These are phyloP conservation scores for Daldinia concentrica DNA, from an alignment of 495 filamentous ascomycete species.

Conservation along the genomic window DNA sequence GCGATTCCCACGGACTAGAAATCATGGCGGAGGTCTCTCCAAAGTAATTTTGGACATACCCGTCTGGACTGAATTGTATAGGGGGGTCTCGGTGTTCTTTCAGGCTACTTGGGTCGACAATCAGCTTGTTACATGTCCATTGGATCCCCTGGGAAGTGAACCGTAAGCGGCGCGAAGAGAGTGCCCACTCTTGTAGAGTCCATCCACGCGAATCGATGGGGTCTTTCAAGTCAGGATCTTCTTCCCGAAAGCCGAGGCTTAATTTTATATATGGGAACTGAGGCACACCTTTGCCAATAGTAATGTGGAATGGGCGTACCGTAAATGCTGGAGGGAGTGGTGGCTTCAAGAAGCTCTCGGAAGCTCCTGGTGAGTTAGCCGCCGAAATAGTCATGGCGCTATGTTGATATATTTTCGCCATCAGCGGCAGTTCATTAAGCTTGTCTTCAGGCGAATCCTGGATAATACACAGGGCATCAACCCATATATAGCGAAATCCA, in stretches of 20 bases:
- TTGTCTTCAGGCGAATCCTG: slow-evolving; percentile 10
- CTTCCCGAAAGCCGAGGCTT: slow-evolving; percentile 6
- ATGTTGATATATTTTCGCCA: slow-evolving; percentile 13
- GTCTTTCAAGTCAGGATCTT: background rate
- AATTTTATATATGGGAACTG: slow-evolving; percentile 5
- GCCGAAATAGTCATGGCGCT: slow-evolving; percentile 8
- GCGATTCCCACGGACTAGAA: slow-evolving; percentile 1
- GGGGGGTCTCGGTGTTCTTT: slow-evolving; percentile 12
- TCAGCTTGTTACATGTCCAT: slow-evolving; percentile 12
- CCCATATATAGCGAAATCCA: slow-evolving; percentile 6
- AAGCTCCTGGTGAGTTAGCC: background rate
- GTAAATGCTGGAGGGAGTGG: background rate
- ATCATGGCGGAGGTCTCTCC: slow-evolving; percentile 6
- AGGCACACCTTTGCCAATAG: slow-evolving; percentile 10
- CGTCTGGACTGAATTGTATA: slow-evolving; percentile 5
- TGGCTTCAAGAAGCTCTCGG: slow-evolving; percentile 7
- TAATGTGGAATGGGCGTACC: slow-evolving; percentile 8
- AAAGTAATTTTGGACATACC: slow-evolving; percentile 7
- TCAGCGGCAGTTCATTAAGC: slow-evolving; percentile 2
- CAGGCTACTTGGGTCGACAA: slow-evolving; percentile 7
- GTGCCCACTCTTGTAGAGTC: slow-evolving; percentile 15
- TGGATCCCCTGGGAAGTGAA: slow-evolving; percentile 10
- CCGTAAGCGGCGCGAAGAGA: slow-evolving; percentile 9
- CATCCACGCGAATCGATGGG: slow-evolving; percentile 14
- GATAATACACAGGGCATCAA: slow-evolving; percentile 12